Base-by-base conservation (phyloP, 208 protist species). In the Kentomonas sorsogonicus region DNA sequence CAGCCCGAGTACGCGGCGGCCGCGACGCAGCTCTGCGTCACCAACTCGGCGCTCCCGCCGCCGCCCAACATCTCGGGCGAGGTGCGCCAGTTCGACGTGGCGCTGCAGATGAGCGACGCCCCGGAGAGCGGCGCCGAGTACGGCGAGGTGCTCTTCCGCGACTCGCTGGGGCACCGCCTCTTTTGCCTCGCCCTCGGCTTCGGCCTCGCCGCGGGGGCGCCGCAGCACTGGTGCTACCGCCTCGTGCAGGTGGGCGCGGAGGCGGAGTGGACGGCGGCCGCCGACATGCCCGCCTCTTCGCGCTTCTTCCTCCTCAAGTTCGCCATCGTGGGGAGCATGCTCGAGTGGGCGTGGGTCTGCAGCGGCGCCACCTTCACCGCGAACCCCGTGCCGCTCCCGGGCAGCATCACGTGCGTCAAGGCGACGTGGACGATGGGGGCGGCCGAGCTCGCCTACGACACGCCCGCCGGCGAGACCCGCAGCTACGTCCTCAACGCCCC, bases 11-110 rank as follows among this genome's bases (percentile, higher is more conserved):
- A 73, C 40, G 63, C 67, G 25, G 31, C 43, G 10, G 31, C 51
- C 6, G 79, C 79, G 25, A 67, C 56, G 45, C 61, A 64, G 36
- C 66, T 86, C 22, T 68, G 57, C 54, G 66, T 83, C 22, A 69
- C 68, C 3, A 65, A 61, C 22, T 72, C 79, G 18, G 52, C 62
- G 36, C 60, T 70, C 43, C 65, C 76, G 0, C 66, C 61, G 39
- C 61, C 66, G 53, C 76, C 75, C 18, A 86, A 86, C 63, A 48
- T 86, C 22, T 77, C 72, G 2, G 79, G 75, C 23, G 79, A 86
- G 18, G 58, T 79, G 34, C 67, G 69, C 27, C 34, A 26, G 27
- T 86, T 83, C 56, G 72, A 78, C 6, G 69, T 86, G 7, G 30
- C 52, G 3, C 56, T 82, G 10, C 41, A 47, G 9, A 25, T 77